Evolutionary conservation across 805 yeast genomes (phyloP).

Genomic region (Candida ovalis): DNA sequence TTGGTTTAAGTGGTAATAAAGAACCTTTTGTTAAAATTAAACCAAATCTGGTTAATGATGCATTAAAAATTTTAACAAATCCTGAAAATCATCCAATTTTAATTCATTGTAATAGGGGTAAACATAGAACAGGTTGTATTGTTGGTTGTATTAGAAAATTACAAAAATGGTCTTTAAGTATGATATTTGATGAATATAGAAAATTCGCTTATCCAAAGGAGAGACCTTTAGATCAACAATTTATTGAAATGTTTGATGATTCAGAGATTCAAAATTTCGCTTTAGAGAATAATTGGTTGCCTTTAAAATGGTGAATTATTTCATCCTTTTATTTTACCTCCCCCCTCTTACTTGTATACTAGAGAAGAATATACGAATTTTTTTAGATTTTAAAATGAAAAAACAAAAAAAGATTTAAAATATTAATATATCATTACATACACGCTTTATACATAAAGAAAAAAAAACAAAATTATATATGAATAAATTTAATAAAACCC

Average conservation of each 20-base stretch:
- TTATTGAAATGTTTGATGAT: slow-evolving; percentile 85
- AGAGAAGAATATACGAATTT: not conserved
- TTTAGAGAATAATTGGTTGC: slow-evolving; percentile 51
- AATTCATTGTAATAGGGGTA: slow-evolving; percentile 95
- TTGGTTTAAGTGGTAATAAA: slow-evolving; percentile 93
- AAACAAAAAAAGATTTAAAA: no score
- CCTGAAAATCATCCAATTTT: slow-evolving; percentile 89
- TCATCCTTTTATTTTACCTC: no score
- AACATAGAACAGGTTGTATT: slow-evolving; percentile 94
- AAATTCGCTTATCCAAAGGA: slow-evolving; percentile 94
- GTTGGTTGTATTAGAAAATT: slow-evolving; percentile 88
- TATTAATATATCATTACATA: not conserved
- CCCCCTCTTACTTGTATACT: no score
- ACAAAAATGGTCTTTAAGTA: slow-evolving; percentile 89
- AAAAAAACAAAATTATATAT: not conserved
- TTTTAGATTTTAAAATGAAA: no score
- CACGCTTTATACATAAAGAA: not conserved
- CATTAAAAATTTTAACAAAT: slow-evolving; percentile 73
- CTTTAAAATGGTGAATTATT: slow-evolving; percentile 54
- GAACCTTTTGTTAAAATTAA: slow-evolving; percentile 84
- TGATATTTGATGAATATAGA: slow-evolving; percentile 94
- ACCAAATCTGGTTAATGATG: slow-evolving; percentile 66
- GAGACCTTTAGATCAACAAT: slow-evolving; percentile 92
- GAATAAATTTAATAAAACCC: slow-evolving; percentile 27
- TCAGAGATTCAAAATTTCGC: slow-evolving; percentile 56